Evolutionary conservation across 306 rosid species (phyloP).

Genomic region (Vicia faba): DNA sequence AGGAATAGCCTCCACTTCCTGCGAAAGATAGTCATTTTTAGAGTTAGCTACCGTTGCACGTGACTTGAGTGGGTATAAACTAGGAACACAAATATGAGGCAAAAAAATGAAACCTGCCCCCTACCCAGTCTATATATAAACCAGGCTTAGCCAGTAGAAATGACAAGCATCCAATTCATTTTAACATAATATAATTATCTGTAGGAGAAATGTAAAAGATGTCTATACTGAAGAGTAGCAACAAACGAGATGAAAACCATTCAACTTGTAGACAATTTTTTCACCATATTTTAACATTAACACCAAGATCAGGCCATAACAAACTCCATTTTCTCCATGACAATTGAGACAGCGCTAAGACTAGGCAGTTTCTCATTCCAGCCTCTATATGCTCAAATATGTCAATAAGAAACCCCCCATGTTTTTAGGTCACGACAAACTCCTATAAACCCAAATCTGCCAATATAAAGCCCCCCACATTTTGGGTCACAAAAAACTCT

Average conservation of each 20-base stretch:
- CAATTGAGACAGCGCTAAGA: background rate
- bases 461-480: no score
- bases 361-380: no score
- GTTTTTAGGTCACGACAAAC: no score
- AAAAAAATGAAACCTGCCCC: background rate
- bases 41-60: slow-evolving; percentile 32
- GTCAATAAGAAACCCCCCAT: no score
- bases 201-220: background rate
- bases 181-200: background rate
- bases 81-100: background rate
- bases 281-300: slow-evolving; percentile 20
- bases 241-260: background rate
- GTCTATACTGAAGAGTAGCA: slow-evolving; percentile 2
- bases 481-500: background rate
- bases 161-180: slow-evolving; percentile 9
- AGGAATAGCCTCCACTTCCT: slow-evolving; percentile 98
- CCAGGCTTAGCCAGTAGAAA: background rate
- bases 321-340: slow-evolving; percentile 17
- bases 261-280: slow-evolving; percentile 1
- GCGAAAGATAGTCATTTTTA: slow-evolving; percentile 42
- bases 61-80: slow-evolving; percentile 7
- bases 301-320: slow-evolving; percentile 2
- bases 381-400: no score
- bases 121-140: background rate
- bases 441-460: no score